These are phyloP conservation scores for Epichloe sylvatica DNA, from an alignment of 2,329 filamentous ascomycete species.

Conservation along the genomic window DNA sequence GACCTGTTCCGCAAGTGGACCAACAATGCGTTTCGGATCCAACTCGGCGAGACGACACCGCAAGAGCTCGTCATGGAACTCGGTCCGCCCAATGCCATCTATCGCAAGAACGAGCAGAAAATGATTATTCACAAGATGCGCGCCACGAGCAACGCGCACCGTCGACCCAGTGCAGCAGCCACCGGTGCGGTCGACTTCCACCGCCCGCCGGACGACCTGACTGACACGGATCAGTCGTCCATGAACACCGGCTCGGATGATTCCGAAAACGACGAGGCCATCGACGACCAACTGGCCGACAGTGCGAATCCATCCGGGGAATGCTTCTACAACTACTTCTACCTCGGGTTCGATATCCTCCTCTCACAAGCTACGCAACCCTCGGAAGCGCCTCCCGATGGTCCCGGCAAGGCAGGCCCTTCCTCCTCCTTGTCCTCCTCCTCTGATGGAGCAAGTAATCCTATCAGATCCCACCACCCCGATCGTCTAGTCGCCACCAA, in stretches of 20 bases:
- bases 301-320: constrained; percentile 46
- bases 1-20: constrained; percentile 64
- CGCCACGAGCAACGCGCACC: constrained; percentile 35
- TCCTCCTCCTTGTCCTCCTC: neutral
- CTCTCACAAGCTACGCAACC: constrained; percentile 62
- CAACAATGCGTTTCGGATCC: constrained; percentile 53
- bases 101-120: constrained; percentile 77
- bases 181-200: constrained; percentile 28
- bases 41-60: constrained; percentile 72
- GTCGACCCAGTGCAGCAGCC: constrained; percentile 27
- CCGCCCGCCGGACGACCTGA: constrained; percentile 40
- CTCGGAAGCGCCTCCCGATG: constrained; percentile 43
- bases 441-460: constrained; percentile 12
- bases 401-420: constrained; percentile 1
- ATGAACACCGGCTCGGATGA: constrained; percentile 59
- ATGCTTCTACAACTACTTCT: constrained; percentile 95
- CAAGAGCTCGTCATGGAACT: constrained; percentile 86
- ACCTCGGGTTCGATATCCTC: constrained; percentile 84
- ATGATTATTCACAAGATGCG: constrained; percentile 70
- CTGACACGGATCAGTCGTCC: constrained; percentile 64
- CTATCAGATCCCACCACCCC: constrained; percentile 29
- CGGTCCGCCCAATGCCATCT: constrained; percentile 86
- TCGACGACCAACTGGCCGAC: constrained; percentile 42
- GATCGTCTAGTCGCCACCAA: constrained; percentile 77
- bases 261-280: constrained; percentile 41